These are phyloP conservation scores for Marsdenia floribunda DNA, from an alignment of 257 asterid species.

Conservation along the genomic window DNA sequence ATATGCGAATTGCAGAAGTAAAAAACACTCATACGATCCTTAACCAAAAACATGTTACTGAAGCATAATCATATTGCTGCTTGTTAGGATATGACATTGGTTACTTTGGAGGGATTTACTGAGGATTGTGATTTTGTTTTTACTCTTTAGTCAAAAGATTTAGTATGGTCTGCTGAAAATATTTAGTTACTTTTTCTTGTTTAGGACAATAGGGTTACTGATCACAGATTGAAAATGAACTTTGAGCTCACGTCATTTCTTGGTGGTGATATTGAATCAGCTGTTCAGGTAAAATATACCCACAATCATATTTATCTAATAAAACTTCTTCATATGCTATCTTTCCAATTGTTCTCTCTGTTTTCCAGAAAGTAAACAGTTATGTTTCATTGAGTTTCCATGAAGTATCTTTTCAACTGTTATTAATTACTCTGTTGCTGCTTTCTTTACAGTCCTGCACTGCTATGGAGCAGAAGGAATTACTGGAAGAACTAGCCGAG, in stretches of 20 bases:
- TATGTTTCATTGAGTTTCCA: background rate
- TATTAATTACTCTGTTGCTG: slow-evolving; percentile 13
- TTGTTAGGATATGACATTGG: background rate
- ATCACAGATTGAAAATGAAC: slow-evolving; percentile 92
- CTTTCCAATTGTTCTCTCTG: background rate
- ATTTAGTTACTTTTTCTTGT: slow-evolving; percentile 9
- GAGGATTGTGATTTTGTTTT: background rate
- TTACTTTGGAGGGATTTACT: background rate
- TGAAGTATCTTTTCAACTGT: background rate
- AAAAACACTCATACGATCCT: background rate
- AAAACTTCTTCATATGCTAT: background rate
- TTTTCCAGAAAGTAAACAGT: no score
- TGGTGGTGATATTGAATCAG: slow-evolving; percentile 85
- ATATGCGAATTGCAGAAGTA: background rate
- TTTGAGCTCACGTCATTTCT: slow-evolving; percentile 81
- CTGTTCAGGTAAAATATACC: slow-evolving; percentile 69
- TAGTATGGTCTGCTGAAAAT: background rate
- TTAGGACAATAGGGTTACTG: slow-evolving; percentile 95
- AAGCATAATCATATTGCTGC: background rate
- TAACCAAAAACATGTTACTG: background rate
- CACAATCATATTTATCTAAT: no score
- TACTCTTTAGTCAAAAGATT: background rate
- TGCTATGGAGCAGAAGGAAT: slow-evolving; percentile 81
- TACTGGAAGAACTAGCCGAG: slow-evolving; percentile 82
- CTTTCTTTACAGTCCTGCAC: slow-evolving; percentile 65